Evolutionary conservation across 1,284 basidiomycete species (phyloP).

Genomic region (Trichosporon ovoides): DNA sequence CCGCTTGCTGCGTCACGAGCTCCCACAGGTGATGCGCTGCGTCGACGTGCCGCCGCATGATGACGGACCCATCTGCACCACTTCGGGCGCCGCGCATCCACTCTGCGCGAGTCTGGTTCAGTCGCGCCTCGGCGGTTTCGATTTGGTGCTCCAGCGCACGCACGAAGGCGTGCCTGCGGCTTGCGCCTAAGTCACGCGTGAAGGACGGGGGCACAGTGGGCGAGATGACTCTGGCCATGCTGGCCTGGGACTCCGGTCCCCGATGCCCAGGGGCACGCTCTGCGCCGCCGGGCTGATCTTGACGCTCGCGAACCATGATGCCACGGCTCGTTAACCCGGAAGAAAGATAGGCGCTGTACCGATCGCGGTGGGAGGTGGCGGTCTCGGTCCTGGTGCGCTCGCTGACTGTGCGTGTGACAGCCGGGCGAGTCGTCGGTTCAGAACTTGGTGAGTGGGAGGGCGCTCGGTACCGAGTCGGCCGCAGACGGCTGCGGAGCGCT

Average conservation of each 20-base stretch:
- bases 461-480: neutral
- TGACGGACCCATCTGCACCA: slow-evolving; percentile 1
- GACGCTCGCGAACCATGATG: slow-evolving; percentile 14
- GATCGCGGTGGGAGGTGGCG: neutral
- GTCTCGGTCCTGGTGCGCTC: neutral
- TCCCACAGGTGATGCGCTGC: slow-evolving; percentile 15
- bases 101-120: neutral
- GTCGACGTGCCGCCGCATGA: slow-evolving; percentile 16
- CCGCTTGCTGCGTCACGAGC: slow-evolving; percentile 6
- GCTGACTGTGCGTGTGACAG: neutral
- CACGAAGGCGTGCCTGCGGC: slow-evolving; percentile 8
- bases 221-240: neutral
- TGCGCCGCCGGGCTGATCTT: neutral
- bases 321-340: slow-evolving; percentile 13
- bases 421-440: neutral
- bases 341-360: slow-evolving; percentile 1
- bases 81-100: slow-evolving; percentile 5
- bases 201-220: slow-evolving; percentile 6
- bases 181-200: slow-evolving; percentile 8
- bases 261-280: neutral
- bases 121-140: slow-evolving; percentile 6
- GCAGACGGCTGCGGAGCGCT: neutral
- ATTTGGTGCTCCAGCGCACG: slow-evolving; percentile 5
- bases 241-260: neutral
- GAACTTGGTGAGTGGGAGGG: neutral